Percentiles rank a stretch among this genome's conserved stretches.
These are phyloP conservation scores for Tetraselmis chui DNA, from an alignment of 139 green algal genomes.

Conservation along the genomic window DNA sequence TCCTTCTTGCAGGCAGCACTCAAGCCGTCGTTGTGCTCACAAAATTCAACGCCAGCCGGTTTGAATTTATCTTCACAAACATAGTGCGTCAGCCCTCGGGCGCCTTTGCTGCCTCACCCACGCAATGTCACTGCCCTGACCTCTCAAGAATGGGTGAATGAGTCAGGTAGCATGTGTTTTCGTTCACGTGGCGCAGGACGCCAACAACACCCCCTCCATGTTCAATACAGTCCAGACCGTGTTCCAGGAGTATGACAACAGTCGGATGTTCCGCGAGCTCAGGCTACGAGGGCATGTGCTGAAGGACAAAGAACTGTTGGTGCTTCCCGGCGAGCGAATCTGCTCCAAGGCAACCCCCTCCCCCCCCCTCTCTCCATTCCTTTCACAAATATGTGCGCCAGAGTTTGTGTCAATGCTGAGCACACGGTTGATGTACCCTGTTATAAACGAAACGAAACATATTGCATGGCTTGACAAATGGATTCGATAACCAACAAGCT, in stretches of 20 bases:
- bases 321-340: constrained; percentile 52
- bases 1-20: constrained; percentile 31
- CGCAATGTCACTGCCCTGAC: not conserved
- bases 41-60: constrained; percentile 46
- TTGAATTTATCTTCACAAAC: constrained; percentile 67
- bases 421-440: too few relatives aligned
- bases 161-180: too few relatives aligned
- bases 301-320: constrained; percentile 53
- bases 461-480: too few relatives aligned
- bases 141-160: too few relatives aligned
- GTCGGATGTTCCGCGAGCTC: constrained; percentile 55
- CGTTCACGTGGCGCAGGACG: not conserved
- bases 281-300: constrained; percentile 55
- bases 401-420: too few relatives aligned
- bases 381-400: too few relatives aligned
- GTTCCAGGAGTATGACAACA: constrained; percentile 56
- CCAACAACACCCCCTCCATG: not conserved
- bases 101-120: too few relatives aligned
- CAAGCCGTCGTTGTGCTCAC: constrained; percentile 46
- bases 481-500: too few relatives aligned
- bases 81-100: too few relatives aligned
- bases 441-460: too few relatives aligned
- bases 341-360: constrained; percentile 52
- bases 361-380: too few relatives aligned
- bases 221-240: constrained; percentile 40